Percentiles rank a stretch among this genome's conserved stretches.
These are phyloP conservation scores for Petunia hybrid DNA, from an alignment of 305 asterid genomes.

Conservation along the genomic window DNA sequence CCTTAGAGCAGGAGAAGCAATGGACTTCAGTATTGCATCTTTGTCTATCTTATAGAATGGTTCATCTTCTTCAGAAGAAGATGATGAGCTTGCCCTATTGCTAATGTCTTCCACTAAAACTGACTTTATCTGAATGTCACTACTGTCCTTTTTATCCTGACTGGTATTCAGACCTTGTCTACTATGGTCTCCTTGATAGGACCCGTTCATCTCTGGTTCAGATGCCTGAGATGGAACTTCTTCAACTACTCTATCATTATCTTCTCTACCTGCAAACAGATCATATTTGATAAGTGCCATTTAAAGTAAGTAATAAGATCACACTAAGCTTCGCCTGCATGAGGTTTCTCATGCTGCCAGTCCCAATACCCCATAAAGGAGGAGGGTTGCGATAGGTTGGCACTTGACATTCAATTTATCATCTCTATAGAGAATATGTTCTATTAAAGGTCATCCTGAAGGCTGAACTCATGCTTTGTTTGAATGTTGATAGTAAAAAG, in stretches of 20 bases:
- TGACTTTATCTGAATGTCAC: constrained; percentile 39
- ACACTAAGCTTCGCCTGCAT: background rate
- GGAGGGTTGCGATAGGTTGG: background rate
- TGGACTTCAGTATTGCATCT: constrained; percentile 74
- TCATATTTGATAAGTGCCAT: constrained; percentile 7
- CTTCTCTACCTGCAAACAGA: constrained; percentile 48
- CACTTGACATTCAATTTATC: background rate
- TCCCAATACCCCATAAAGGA: background rate
- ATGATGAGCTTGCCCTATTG: constrained; percentile 45
- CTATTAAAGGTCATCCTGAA: background rate
- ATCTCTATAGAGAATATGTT: background rate
- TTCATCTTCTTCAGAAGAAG: constrained; percentile 69
- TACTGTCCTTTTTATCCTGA: constrained; percentile 32
- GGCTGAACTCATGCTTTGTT: background rate
- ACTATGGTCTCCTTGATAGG: constrained; percentile 40
- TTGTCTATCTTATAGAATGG: constrained; percentile 61
- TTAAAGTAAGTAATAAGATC: background rate
- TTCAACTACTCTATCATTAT: constrained; percentile 40
- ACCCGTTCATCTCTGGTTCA: constrained; percentile 40
- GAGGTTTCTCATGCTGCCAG: background rate
- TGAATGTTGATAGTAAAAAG: background rate
- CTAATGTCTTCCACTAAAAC: constrained; percentile 37
- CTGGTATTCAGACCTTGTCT: constrained; percentile 23
- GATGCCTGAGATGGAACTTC: constrained; percentile 42
- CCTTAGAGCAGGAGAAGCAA: constrained; percentile 60